Evolutionary conservation across 208 protist genomes (phyloP), one percentile per base, ranked within the genome.

Genomic region (Crithidia brevicula): DNA sequence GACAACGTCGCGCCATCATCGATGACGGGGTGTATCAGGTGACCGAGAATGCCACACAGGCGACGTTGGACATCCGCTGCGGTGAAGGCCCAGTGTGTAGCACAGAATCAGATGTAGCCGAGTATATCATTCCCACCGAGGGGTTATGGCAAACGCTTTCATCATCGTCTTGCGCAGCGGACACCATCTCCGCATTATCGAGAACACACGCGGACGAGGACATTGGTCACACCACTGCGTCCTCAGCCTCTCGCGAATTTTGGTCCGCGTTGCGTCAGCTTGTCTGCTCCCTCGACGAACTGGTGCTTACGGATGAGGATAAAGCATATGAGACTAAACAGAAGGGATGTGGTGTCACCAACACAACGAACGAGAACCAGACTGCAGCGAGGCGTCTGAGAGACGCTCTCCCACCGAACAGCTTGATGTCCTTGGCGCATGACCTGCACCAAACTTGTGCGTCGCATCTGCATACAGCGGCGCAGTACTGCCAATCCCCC

Each of bases 1-100:
- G 77, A 38, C 82, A 79, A 10, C 77, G 85, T 7, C 66, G 76
- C 42, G 67, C 71, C 27, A 81, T 91, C 59, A 88, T 91, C 40
- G 81, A 91, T 36, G 74, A 62, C 33, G 83, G 77, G 30, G 65
- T 54, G 7, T 89, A 85, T 38, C 79, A 74, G 16, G 63, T 83
- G 46, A 71, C 46, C 15, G 27, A 15, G 23, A 33, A 1, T 10
- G 42, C n/a, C 31, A 36, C 23, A 33, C 27, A 53, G 5, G 57
- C n/a, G n/a, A n/a, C n/a, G n/a, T n/a, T n/a, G n/a, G n/a, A n/a
- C n/a, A n/a, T n/a, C n/a, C n/a, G n/a, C n/a, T n/a, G n/a, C n/a
- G n/a, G n/a, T n/a, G n/a, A n/a, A n/a, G n/a, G n/a, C n/a, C n/a
- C n/a, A n/a, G n/a, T n/a, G n/a, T n/a, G n/a, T n/a, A n/a, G n/a